phyloP scores from a whole-genome alignment of 495 filamentous ascomycete species.

The Podospora pseudoanserina region DNA sequence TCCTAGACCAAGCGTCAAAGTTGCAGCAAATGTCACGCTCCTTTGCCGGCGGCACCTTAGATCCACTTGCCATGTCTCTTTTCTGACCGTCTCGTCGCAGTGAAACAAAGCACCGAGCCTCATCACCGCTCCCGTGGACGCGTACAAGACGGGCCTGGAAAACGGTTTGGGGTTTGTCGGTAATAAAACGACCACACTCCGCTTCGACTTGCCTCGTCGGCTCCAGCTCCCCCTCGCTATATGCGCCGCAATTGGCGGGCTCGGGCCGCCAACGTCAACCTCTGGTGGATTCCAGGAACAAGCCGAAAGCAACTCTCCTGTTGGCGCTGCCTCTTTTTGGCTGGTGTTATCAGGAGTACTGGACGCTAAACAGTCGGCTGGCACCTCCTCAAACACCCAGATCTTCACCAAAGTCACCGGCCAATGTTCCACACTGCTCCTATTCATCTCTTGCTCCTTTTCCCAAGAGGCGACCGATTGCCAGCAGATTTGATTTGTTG shows the following conservation, averaged over 20 bases:
- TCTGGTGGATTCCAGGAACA: not conserved
- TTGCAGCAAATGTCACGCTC: not conserved
- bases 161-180: not conserved
- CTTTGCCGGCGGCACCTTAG: not conserved
- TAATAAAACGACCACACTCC: not conserved
- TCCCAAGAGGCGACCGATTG: not conserved
- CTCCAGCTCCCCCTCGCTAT: conserved; percentile 1
- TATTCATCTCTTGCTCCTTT: not conserved
- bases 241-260: not conserved
- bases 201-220: conserved; percentile 5
- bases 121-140: not conserved
- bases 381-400: conserved; percentile 10
- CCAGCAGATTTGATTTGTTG: not conserved
- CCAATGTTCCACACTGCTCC: not conserved
- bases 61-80: not conserved
- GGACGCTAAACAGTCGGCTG: not conserved
- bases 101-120: not conserved
- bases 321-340: not conserved
- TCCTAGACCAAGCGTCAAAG: not conserved
- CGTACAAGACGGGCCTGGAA: not conserved
- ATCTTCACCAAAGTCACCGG: not conserved
- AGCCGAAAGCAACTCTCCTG: too few species aligned
- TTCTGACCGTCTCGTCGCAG: not conserved
- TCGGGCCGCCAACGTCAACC: not conserved
- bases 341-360: too few species aligned